Evolutionary conservation across 2,329 filamentous ascomycete species (phyloP).

Genomic region (Fusarium irregulare): DNA sequence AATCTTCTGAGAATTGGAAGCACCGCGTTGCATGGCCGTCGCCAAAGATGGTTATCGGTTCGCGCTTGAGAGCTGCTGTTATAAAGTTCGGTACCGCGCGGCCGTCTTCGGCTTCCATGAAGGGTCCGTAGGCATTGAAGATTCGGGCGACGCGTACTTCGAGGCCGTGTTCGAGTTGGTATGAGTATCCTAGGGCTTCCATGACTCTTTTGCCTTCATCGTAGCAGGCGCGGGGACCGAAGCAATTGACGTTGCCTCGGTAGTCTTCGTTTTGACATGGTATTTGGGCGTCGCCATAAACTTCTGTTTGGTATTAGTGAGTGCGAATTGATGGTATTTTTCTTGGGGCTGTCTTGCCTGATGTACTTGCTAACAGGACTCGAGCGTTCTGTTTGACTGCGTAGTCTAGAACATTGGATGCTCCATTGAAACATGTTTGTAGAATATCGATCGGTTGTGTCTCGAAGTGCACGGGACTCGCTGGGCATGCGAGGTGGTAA

Average conservation of each 20-base stretch:
- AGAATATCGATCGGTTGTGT: slow-evolving; percentile 35
- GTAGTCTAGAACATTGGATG: slow-evolving; percentile 32
- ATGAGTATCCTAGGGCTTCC: slow-evolving; percentile 52
- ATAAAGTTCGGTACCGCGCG: slow-evolving; percentile 39
- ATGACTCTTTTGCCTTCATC: slow-evolving; percentile 56
- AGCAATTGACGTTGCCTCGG: slow-evolving; percentile 55
- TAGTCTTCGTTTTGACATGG: slow-evolving; percentile 45
- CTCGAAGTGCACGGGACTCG: slow-evolving; percentile 34
- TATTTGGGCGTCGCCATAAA: slow-evolving; percentile 32
- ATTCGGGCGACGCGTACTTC: slow-evolving; percentile 41
- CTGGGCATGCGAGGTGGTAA: slow-evolving; percentile 38
- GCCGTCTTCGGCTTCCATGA: slow-evolving; percentile 25
- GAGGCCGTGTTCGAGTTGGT: slow-evolving; percentile 34
- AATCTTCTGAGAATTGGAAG: slow-evolving; percentile 28
- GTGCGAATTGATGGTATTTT: rapidly evolving
- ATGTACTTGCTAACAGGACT: slow-evolving; percentile 32
- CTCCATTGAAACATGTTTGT: slow-evolving; percentile 36
- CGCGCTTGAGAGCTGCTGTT: slow-evolving; percentile 25
- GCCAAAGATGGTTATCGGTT: slow-evolving; percentile 33
- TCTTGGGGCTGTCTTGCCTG: not conserved
- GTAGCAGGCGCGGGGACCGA: slow-evolving; percentile 55
- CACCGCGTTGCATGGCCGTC: slow-evolving; percentile 34
- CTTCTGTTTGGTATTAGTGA: slow-evolving; percentile 7
- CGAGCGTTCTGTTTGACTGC: slow-evolving; percentile 34
- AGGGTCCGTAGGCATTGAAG: slow-evolving; percentile 37